phyloP scores from a whole-genome alignment of 1,139 yeast species.

The Suhomyces anneliseae region DNA sequence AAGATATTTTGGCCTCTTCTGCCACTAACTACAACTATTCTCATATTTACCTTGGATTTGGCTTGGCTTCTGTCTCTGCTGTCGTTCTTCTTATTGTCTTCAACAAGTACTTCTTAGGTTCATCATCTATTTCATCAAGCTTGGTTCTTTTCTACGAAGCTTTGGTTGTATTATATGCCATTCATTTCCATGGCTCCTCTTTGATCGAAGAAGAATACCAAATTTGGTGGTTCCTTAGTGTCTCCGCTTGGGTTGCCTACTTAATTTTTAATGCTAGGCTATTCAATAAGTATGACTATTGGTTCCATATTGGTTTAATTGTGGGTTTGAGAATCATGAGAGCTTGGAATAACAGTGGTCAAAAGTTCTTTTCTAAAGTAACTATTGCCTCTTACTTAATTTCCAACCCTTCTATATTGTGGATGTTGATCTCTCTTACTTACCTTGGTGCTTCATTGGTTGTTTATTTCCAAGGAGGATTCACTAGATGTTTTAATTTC shows the following conservation, averaged over 20 bases:
- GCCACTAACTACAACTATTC: constrained; percentile 72
- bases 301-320: constrained; percentile 27
- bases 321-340: constrained; percentile 59
- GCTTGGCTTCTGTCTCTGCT: constrained; percentile 22
- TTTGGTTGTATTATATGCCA: constrained; percentile 47
- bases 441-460: constrained; percentile 27
- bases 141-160: constrained; percentile 25
- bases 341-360: constrained; percentile 91
- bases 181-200: constrained; percentile 82
- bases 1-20: constrained; percentile 56
- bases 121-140: constrained; percentile 10
- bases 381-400: constrained; percentile 50
- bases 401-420: constrained; percentile 33
- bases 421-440: constrained; percentile 51
- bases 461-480: constrained; percentile 32
- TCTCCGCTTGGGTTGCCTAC: constrained; percentile 22
- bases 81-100: constrained; percentile 21
- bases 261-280: constrained; percentile 13
- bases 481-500: constrained; percentile 15
- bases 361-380: constrained; percentile 56
- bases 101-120: constrained; percentile 17
- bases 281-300: constrained; percentile 1
- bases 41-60: constrained; percentile 51
- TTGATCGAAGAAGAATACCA: constrained; percentile 97
- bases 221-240: constrained; percentile 84